Conservation (phyloP, 2,329 filamentous ascomycete species). For the Penicillium sp. region DNA sequence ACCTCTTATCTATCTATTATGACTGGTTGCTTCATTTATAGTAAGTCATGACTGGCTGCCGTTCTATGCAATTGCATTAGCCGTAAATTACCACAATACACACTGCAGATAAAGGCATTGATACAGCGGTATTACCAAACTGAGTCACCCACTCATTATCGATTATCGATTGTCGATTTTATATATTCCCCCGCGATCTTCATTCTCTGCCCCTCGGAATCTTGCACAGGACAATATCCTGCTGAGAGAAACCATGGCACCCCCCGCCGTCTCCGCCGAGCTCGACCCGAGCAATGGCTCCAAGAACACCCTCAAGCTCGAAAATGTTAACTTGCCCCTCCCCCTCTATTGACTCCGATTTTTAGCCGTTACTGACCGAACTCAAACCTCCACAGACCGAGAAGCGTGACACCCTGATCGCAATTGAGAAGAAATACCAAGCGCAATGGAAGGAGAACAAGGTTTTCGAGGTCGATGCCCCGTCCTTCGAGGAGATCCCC, state of each 20-base stretch:
- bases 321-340: conserved; percentile 49
- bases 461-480: conserved; percentile 85
- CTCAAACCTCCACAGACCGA: conserved; percentile 22
- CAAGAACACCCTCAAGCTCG: conserved; percentile 65
- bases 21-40: background rate
- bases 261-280: conserved; percentile 53
- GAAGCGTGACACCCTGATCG: conserved; percentile 33
- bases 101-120: background rate
- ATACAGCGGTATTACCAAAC: conserved; percentile 11
- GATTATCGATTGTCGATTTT: conserved; percentile 26
- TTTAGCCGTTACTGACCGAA: background rate
- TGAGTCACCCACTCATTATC: conserved; percentile 15
- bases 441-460: conserved; percentile 73
- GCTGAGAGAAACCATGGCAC: conserved; percentile 37
- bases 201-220: conserved; percentile 18
- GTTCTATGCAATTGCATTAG: background rate
- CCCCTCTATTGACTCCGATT: conserved; percentile 17
- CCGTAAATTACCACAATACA: conserved; percentile 3
- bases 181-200: conserved; percentile 26
- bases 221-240: conserved; percentile 26
- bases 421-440: conserved; percentile 85
- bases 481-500: conserved; percentile 73
- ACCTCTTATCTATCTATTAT: background rate
- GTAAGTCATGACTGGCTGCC: background rate
- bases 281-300: conserved; percentile 56